phyloP scores from a whole-genome alignment of 768 basidiomycete species.

The Dioszegia aurantiaca region DNA sequence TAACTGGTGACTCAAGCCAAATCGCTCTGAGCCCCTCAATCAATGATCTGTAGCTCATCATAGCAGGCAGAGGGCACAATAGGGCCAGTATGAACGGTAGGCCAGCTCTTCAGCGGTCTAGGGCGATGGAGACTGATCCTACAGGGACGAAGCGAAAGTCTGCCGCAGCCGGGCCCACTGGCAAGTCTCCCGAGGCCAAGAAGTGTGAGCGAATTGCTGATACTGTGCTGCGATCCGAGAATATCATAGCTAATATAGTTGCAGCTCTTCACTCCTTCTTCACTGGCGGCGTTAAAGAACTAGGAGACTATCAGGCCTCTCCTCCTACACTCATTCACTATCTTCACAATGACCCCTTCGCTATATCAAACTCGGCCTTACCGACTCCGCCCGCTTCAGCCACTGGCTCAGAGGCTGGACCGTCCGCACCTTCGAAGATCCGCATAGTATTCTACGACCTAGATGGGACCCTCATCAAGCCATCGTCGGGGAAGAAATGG shows the following conservation, averaged over 20 bases:
- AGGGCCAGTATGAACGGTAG: not conserved
- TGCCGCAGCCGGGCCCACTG: not conserved
- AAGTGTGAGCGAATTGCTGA: not conserved
- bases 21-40: too few species aligned
- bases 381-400: conserved; percentile 72
- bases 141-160: conserved; percentile 9
- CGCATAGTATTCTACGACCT: conserved; percentile 80
- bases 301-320: conserved; percentile 30
- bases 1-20: too few species aligned
- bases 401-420: conserved; percentile 50
- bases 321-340: conserved; percentile 45
- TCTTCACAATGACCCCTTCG: conserved; percentile 48
- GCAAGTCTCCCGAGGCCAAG: not conserved
- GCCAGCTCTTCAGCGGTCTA: too few species aligned
- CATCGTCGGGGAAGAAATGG: conserved; percentile 54
- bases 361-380: conserved; percentile 51
- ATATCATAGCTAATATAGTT: too few species aligned
- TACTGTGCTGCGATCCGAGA: too few species aligned
- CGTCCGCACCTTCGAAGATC: conserved; percentile 21
- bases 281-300: conserved; percentile 20
- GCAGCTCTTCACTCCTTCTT: conserved; percentile 37
- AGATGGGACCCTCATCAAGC: conserved; percentile 75
- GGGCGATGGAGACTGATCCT: not conserved
- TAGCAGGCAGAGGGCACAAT: too few species aligned
- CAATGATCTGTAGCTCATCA: too few species aligned